Evolutionary conservation across 2,329 filamentous ascomycete genomes (phyloP).

Genomic region (Cladophialophora yegresii): DNA sequence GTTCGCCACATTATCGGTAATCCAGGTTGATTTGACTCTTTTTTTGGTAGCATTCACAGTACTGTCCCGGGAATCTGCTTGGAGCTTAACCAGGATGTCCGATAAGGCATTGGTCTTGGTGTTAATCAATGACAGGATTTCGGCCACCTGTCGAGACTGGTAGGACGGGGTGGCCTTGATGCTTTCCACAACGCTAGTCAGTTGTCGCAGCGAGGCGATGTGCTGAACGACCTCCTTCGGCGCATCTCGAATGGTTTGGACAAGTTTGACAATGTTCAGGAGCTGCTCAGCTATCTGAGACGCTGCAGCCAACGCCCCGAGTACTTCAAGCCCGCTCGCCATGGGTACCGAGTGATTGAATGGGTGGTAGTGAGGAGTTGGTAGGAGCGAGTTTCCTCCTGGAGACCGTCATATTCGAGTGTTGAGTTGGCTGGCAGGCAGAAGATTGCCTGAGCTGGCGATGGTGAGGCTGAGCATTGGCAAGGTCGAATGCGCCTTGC

Average conservation of each 20-base stretch:
- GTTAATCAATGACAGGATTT: not conserved
- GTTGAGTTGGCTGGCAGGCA: not conserved
- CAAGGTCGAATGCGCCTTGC: not conserved
- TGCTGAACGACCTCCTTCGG: not conserved
- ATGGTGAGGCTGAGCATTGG: not conserved
- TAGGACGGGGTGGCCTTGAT: constrained; percentile 8
- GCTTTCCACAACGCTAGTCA: not conserved
- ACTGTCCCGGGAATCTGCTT: not conserved
- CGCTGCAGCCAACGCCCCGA: constrained; percentile 3
- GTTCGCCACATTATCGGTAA: not conserved
- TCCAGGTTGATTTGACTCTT: not conserved
- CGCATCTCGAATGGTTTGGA: not conserved
- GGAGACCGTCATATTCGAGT: not conserved
- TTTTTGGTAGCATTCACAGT: not conserved
- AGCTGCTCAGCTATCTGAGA: constrained; percentile 5
- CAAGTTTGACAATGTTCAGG: not conserved
- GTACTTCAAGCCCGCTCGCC: constrained; percentile 1
- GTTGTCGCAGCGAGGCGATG: not conserved
- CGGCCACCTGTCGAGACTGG: constrained; percentile 3
- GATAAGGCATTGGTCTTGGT: not conserved
- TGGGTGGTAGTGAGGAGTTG: not conserved
- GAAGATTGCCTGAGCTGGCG: not conserved
- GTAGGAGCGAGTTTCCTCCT: not conserved
- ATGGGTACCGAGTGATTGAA: not conserved
- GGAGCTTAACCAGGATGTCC: not conserved